Percentiles rank a stretch among this genome's conserved stretches.
These are phyloP conservation scores for Mucor plumbeus DNA, from an alignment of 371 early-diverging fungal genomes.

Conservation along the genomic window DNA sequence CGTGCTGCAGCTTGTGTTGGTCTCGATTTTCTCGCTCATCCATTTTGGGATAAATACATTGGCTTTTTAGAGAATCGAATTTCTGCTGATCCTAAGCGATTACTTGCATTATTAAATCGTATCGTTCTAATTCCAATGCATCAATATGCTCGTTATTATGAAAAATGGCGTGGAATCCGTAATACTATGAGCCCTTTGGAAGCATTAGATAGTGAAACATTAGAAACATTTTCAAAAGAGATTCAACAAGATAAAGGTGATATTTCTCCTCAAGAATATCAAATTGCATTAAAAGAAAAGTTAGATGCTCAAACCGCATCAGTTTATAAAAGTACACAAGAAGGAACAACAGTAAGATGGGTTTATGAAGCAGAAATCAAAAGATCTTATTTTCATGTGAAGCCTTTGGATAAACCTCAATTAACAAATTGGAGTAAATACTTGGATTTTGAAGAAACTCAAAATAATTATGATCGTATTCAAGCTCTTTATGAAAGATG, in stretches of 20 bases:
- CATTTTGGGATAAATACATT: conserved; percentile 77
- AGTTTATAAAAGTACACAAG: conserved; percentile 65
- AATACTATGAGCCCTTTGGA: conserved; percentile 56
- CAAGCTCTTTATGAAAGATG: conserved; percentile 74
- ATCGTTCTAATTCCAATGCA: conserved; percentile 73
- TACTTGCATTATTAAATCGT: conserved; percentile 60
- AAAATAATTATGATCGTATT: conserved; percentile 56
- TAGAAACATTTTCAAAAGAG: conserved; percentile 44
- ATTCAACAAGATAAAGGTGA: conserved; percentile 29
- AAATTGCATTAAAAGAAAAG: conserved; percentile 55
- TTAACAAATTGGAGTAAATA: conserved; percentile 71
- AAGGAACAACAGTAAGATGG: conserved; percentile 59
- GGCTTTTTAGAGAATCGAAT: conserved; percentile 63
- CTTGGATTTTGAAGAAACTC: conserved; percentile 71
- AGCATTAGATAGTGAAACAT: conserved; percentile 49
- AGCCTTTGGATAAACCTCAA: conserved; percentile 71
- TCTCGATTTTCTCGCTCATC: conserved; percentile 69
- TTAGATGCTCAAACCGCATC: conserved; percentile 55
- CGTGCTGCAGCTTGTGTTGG: conserved; percentile 68
- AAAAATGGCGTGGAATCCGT: conserved; percentile 63
- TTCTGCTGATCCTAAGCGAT: conserved; percentile 32
- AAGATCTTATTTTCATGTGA: conserved; percentile 78
- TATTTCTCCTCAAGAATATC: conserved; percentile 51
- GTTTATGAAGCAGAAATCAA: conserved; percentile 67
- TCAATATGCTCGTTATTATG: conserved; percentile 73